phyloP scores from a whole-genome alignment of 148 eudicot species.

The Nyssa sinensis region DNA sequence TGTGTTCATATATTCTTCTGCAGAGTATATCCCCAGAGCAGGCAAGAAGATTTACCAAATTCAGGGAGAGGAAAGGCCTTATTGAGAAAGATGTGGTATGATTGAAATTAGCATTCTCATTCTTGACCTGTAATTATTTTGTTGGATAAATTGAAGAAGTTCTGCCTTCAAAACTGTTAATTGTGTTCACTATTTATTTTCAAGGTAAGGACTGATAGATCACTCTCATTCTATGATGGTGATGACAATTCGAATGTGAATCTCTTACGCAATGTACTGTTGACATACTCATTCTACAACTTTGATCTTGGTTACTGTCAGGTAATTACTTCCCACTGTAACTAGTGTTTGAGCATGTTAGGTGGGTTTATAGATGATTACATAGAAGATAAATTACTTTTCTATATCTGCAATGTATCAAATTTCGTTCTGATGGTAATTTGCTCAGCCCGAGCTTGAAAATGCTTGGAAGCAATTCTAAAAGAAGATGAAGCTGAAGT shows the following conservation, averaged over 20 bases:
- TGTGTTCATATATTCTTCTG: slow-evolving; percentile 10
- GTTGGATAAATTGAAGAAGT: slow-evolving; percentile 4
- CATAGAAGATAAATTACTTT: not conserved
- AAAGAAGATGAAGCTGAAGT: not conserved
- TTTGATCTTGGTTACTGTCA: slow-evolving; percentile 99
- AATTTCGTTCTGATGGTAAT: slow-evolving; percentile 2
- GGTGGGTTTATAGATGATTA: not conserved
- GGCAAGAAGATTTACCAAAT: slow-evolving; percentile 88
- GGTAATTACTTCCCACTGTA: slow-evolving; percentile 38
- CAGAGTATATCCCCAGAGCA: slow-evolving; percentile 91
- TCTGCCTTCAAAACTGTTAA: not conserved
- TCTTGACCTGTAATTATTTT: not conserved
- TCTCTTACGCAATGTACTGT: slow-evolving; percentile 74
- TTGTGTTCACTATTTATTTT: slow-evolving; percentile 19
- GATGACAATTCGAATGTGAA: slow-evolving; percentile 85
- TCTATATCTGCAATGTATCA: not conserved
- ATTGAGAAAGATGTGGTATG: slow-evolving; percentile 99
- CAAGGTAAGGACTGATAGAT: slow-evolving; percentile 93
- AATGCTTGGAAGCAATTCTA: not conserved
- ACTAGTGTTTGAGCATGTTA: not conserved
- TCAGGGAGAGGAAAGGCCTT: slow-evolving; percentile 90
- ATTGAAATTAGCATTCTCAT: not conserved
- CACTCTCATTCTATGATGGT: slow-evolving; percentile 80
- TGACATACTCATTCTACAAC: slow-evolving; percentile 98
- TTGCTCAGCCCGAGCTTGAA: not conserved